A percentile compares a stretch with the other conserved stretches of the same genome.
phyloP scores from a whole-genome alignment of 345 rosid species.

The Dovyalis caffra region DNA sequence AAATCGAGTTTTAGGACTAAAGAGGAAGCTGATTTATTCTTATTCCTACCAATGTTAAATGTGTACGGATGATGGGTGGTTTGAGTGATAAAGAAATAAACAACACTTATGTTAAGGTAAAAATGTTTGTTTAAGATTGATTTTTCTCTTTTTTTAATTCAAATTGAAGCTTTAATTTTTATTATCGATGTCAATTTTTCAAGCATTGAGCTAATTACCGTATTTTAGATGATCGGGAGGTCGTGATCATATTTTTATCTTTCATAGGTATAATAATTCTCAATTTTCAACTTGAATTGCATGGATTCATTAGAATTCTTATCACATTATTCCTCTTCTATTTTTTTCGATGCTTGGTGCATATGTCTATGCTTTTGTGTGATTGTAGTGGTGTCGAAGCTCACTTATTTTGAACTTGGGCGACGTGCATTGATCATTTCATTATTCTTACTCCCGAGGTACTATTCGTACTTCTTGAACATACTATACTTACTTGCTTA shows the following conservation, averaged over 20 bases:
- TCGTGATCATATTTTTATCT: conserved; percentile 90
- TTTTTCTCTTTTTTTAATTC: neutral
- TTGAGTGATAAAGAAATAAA: conserved; percentile 92
- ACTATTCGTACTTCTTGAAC: conserved; percentile 4
- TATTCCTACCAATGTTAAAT: conserved; percentile 85
- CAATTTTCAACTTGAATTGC: neutral
- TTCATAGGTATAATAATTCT: conserved; percentile 63
- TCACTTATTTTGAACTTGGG: conserved; percentile 80
- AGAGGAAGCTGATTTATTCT: conserved; percentile 90
- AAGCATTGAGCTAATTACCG: conserved; percentile 93
- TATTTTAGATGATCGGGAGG: conserved; percentile 89
- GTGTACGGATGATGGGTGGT: conserved; percentile 91
- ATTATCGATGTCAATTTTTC: neutral
- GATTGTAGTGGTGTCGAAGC: conserved; percentile 53
- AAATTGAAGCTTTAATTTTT: neutral
- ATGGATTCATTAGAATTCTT: neutral
- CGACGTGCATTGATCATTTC: conserved; percentile 65
- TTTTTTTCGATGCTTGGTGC: neutral
- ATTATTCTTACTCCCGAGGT: conserved; percentile 87
- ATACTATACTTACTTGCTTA: neutral
- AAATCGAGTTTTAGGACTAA: conserved; percentile 72
- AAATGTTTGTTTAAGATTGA: too few relatives aligned
- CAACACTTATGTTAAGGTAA: conserved; percentile 78
- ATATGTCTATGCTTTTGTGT: neutral
- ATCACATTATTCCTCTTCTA: neutral